Percentiles rank a stretch among this genome's conserved stretches.
Conservation (phyloP, 2,329 filamentous ascomycete species). For the Colletotrichum trifolii region DNA sequence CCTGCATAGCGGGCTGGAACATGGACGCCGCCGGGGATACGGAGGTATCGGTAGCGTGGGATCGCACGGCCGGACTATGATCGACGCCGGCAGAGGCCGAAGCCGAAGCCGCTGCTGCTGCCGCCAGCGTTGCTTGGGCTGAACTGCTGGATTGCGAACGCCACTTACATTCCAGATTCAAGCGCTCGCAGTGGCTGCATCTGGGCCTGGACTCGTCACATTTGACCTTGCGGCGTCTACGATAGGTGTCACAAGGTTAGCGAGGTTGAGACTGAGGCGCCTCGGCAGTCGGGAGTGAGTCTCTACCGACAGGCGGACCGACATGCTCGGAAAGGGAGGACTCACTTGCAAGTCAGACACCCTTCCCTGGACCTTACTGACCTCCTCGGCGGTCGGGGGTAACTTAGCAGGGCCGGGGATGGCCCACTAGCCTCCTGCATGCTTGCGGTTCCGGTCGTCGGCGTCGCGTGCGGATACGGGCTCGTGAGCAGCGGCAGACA, state of each 20-base stretch:
- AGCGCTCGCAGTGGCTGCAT: conserved; percentile 64
- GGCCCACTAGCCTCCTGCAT: conserved; percentile 35
- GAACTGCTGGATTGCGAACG: conserved; percentile 43
- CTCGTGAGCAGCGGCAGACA: conserved; percentile 24
- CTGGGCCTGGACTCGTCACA: conserved; percentile 64
- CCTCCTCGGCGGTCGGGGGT: conserved; percentile 25
- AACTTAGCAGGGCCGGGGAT: conserved; percentile 26
- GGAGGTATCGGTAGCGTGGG: conserved; percentile 44
- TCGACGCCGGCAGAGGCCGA: conserved; percentile 37
- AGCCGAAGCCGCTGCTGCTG: conserved; percentile 6
- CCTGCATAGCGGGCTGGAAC: conserved; percentile 42
- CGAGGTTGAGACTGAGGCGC: not conserved
- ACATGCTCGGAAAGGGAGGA: conserved; percentile 16
- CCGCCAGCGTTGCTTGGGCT: conserved; percentile 38
- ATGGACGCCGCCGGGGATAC: conserved; percentile 39
- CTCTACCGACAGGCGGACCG: not conserved
- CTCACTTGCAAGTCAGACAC: conserved; percentile 60
- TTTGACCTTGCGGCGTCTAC: conserved; percentile 63
- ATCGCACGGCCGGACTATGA: conserved; percentile 38
- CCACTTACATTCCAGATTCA: conserved; percentile 65
- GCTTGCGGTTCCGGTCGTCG: conserved; percentile 31
- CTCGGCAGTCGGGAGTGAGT: conserved; percentile 8
- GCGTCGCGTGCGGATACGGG: conserved; percentile 3
- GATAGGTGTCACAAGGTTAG: conserved; percentile 19
- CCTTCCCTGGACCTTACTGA: conserved; percentile 49